phyloP scores from a whole-genome alignment of 345 rosid species.

The Pistacia vera region DNA sequence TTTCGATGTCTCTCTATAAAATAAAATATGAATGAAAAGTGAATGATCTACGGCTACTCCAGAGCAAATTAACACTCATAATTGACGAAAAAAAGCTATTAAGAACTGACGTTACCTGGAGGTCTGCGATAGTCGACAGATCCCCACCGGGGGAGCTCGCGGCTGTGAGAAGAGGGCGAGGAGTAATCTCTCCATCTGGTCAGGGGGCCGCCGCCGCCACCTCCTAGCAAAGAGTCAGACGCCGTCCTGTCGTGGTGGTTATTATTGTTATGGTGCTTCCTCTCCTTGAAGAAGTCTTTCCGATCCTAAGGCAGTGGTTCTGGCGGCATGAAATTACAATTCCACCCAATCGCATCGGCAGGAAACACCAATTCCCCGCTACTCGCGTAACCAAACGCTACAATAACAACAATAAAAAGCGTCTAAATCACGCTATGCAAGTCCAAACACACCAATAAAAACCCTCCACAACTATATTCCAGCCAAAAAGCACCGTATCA shows the following conservation, averaged over 20 bases:
- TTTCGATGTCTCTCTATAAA: background rate
- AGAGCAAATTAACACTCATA: background rate
- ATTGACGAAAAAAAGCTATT: background rate
- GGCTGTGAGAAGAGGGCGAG: constrained; percentile 52
- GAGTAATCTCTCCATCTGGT: constrained; percentile 80
- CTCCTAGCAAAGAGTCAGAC: constrained; percentile 49
- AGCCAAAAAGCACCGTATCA: background rate
- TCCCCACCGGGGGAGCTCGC: constrained; percentile 65
- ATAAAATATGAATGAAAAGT: background rate
- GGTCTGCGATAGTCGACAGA: constrained; percentile 80
- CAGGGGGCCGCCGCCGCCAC: constrained; percentile 28
- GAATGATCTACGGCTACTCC: background rate
- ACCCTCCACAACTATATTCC: background rate
- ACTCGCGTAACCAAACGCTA: constrained; percentile 3
- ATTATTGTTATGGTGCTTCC: constrained; percentile 47
- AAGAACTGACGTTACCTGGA: constrained; percentile 49
- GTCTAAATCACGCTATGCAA: constrained; percentile 11
- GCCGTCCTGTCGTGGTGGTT: constrained; percentile 52
- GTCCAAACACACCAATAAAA: background rate
- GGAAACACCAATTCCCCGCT: constrained; percentile 24
- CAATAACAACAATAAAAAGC: background rate
- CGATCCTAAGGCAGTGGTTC: constrained; percentile 93
- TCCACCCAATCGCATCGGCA: constrained; percentile 50
- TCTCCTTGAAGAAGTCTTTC: constrained; percentile 80
- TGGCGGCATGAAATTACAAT: constrained; percentile 78